Evolutionary conservation across 2,329 filamentous ascomycete species (phyloP).

Genomic region (Hymenoscyphus linearis): DNA sequence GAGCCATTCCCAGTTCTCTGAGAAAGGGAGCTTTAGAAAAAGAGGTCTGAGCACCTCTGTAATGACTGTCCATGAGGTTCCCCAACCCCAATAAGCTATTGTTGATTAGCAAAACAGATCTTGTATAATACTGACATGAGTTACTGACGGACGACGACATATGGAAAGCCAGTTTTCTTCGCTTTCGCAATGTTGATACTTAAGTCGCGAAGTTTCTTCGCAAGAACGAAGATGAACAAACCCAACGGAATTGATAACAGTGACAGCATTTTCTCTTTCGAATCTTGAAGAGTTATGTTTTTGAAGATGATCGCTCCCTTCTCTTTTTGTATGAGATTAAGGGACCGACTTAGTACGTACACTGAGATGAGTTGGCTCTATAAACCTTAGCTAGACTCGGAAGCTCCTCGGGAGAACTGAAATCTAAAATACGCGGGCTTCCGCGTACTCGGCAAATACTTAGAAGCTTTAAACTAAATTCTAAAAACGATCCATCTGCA

Average conservation of each 20-base stretch:
- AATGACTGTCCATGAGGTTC: neutral
- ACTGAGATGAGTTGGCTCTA: too few species aligned
- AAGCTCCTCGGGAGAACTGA: too few species aligned
- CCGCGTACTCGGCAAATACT: too few species aligned
- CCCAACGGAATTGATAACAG: neutral
- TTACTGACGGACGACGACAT: conserved; percentile 25
- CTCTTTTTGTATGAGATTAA: too few species aligned
- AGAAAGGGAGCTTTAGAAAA: conserved; percentile 9
- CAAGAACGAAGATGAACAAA: neutral
- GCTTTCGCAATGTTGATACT: conserved; percentile 20
- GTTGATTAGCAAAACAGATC: neutral
- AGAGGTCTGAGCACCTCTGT: conserved; percentile 12
- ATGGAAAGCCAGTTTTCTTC: conserved; percentile 25
- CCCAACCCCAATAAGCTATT: neutral
- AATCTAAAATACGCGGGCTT: too few species aligned
- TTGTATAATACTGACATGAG: conserved; percentile 1
- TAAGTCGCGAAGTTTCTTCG: conserved; percentile 5
- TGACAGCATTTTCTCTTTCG: neutral
- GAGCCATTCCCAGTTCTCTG: conserved; percentile 18
- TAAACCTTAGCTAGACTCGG: too few species aligned
- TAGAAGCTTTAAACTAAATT: too few species aligned
- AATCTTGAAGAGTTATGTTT: neutral
- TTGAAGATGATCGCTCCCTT: neutral
- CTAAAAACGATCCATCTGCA: too few species aligned
- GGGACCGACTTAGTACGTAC: too few species aligned